phyloP scores from a whole-genome alignment of 179 eudicot species.

The Gypsophila paniculata region DNA sequence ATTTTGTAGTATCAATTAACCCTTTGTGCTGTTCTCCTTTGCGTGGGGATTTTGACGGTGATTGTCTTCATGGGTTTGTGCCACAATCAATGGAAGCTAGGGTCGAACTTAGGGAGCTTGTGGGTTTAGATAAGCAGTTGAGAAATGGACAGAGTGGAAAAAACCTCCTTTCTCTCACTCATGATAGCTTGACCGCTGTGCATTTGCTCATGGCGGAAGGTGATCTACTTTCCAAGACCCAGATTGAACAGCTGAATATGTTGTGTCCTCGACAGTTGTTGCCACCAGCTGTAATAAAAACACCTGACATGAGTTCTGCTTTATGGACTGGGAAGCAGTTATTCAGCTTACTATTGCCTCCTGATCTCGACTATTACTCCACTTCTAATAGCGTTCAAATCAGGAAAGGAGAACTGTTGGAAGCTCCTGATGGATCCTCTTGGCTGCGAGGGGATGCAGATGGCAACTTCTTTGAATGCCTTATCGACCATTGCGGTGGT shows the following conservation, averaged over 20 bases:
- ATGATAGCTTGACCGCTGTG: slow-evolving; percentile 86
- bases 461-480: slow-evolving; percentile 55
- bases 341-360: slow-evolving; percentile 66
- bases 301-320: slow-evolving; percentile 24
- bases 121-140: slow-evolving; percentile 61
- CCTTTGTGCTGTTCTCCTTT: slow-evolving; percentile 84
- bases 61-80: slow-evolving; percentile 84
- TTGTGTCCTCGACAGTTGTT: slow-evolving; percentile 39
- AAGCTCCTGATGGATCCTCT: slow-evolving; percentile 54
- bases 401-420: slow-evolving; percentile 59
- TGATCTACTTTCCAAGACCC: slow-evolving; percentile 35
- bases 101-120: slow-evolving; percentile 80
- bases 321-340: slow-evolving; percentile 78
- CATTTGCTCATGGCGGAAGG: slow-evolving; percentile 65
- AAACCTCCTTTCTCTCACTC: slow-evolving; percentile 62
- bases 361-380: slow-evolving; percentile 48
- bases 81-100: slow-evolving; percentile 73
- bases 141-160: slow-evolving; percentile 71
- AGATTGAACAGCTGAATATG: slow-evolving; percentile 84
- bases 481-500: slow-evolving; percentile 46
- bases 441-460: slow-evolving; percentile 70
- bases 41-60: slow-evolving; percentile 93
- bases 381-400: slow-evolving; percentile 42
- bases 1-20: slow-evolving; percentile 66
- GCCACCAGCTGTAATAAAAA: slow-evolving; percentile 39